These are phyloP conservation scores for Leonotis leonurus DNA, from an alignment of 257 asterid species.

Conservation along the genomic window DNA sequence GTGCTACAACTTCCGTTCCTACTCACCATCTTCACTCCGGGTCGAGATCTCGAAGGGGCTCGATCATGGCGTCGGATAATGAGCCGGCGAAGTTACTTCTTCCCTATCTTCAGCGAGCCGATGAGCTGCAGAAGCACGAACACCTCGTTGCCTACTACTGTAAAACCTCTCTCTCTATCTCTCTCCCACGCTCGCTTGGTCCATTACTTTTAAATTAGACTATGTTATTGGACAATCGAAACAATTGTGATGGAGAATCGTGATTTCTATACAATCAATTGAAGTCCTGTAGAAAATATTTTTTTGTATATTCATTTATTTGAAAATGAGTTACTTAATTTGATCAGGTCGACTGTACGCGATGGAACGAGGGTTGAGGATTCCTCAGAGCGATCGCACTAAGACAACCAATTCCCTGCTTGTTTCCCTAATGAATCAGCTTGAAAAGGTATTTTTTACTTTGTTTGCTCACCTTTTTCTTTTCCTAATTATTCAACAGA, in stretches of 20 bases:
- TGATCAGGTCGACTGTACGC: slow-evolving; percentile 88
- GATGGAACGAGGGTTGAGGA: slow-evolving; percentile 87
- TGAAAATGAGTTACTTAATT: neutral
- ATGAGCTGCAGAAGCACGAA: slow-evolving; percentile 50
- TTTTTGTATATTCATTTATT: neutral
- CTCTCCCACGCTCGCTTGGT: no score
- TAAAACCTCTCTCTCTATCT: slow-evolving; percentile 6
- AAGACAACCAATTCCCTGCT: slow-evolving; percentile 74
- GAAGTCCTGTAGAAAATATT: neutral
- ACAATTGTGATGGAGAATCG: neutral
- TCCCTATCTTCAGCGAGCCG: slow-evolving; percentile 56
- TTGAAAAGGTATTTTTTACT: slow-evolving; percentile 58
- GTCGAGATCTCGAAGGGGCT: neutral
- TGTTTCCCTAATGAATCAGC: slow-evolving; percentile 82
- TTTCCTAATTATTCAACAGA: neutral
- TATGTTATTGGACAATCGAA: neutral
- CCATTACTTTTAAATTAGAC: neutral
- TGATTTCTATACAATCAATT: neutral
- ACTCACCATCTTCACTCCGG: neutral
- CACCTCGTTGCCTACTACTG: slow-evolving; percentile 55
- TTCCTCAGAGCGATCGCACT: slow-evolving; percentile 79
- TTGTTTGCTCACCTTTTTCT: neutral
- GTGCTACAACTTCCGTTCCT: no score
- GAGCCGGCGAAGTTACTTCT: slow-evolving; percentile 52
- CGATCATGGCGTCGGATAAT: slow-evolving; percentile 30